These are phyloP conservation scores for Didymella sp. DNA, from an alignment of 2,329 filamentous ascomycete species.

Conservation along the genomic window DNA sequence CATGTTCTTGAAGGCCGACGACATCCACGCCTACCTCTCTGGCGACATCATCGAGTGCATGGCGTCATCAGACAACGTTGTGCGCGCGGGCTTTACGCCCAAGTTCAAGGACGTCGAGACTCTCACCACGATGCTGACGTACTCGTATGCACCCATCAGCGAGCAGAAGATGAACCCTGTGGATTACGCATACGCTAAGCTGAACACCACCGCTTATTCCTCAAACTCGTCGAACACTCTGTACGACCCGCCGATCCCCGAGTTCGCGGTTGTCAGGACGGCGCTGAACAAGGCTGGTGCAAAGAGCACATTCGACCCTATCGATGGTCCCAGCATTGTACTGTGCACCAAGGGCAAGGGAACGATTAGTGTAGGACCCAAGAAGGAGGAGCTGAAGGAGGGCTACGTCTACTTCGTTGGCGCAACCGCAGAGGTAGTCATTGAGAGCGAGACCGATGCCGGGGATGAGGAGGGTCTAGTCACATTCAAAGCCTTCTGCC, in stretches of 20 bases:
- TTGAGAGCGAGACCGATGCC: slow-evolving; percentile 69
- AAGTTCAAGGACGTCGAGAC: slow-evolving; percentile 98
- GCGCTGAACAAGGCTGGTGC: slow-evolving; percentile 72
- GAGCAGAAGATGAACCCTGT: slow-evolving; percentile 90
- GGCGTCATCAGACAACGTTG: slow-evolving; percentile 98
- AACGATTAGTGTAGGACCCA: slow-evolving; percentile 83
- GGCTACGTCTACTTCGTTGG: slow-evolving; percentile 71
- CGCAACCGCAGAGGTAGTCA: slow-evolving; percentile 79
- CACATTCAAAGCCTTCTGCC: slow-evolving; percentile 93
- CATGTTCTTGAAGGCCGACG: slow-evolving; percentile 94
- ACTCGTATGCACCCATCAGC: slow-evolving; percentile 91
- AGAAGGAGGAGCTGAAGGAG: slow-evolving; percentile 69
- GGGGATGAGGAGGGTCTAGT: slow-evolving; percentile 69
- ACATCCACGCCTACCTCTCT: slow-evolving; percentile 94
- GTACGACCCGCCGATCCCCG: slow-evolving; percentile 95
- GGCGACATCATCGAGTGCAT: slow-evolving; percentile 99
- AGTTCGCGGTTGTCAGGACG: slow-evolving; percentile 88
- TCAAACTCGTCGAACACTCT: slow-evolving; percentile 74
- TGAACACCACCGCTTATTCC: slow-evolving; percentile 83
- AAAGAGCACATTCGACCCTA: slow-evolving; percentile 86
- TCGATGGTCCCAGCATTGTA: slow-evolving; percentile 88
- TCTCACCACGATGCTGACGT: slow-evolving; percentile 89
- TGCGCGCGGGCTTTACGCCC: slow-evolving; percentile 94
- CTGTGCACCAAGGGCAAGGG: slow-evolving; percentile 88
- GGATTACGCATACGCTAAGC: slow-evolving; percentile 83